phyloP scores from a whole-genome alignment of 108 stramenopile genomes.

The Seminavis robusta region DNA sequence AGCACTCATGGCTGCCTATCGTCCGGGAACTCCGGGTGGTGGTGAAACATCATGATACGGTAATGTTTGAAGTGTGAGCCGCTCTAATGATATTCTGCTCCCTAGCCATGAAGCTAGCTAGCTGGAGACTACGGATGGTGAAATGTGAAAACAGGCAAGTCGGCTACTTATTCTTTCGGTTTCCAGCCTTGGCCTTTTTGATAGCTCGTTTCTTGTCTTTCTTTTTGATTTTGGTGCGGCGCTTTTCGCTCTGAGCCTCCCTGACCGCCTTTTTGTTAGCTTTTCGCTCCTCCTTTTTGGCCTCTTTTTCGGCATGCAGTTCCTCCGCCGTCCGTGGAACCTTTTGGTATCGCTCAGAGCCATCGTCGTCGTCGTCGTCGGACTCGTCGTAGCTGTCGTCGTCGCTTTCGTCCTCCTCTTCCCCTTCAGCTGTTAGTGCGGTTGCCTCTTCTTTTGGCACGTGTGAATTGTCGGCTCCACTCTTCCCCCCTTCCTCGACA shows the following conservation, averaged over 20 bases:
- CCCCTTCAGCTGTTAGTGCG: conserved; percentile 22
- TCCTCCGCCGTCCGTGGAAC: conserved; percentile 69
- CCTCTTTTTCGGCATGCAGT: conserved; percentile 57
- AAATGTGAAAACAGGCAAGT: too few species aligned
- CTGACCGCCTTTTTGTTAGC: conserved; percentile 83
- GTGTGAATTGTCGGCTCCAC: not conserved
- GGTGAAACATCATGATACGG: too few species aligned
- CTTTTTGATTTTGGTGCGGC: conserved; percentile 87
- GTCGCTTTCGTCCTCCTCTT: conserved; percentile 19
- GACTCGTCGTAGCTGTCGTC: conserved; percentile 26
- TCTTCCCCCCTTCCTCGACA: not conserved
- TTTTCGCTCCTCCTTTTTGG: conserved; percentile 47
- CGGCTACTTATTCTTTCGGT: too few species aligned
- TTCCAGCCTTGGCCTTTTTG: conserved; percentile 80
- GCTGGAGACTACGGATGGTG: too few species aligned
- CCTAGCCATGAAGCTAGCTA: too few species aligned
- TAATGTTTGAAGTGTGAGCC: too few species aligned
- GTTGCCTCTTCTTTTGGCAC: conserved; percentile 16
- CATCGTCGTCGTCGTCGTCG: conserved; percentile 28
- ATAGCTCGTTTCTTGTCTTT: conserved; percentile 88
- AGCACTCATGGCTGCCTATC: too few species aligned
- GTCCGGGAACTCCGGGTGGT: too few species aligned
- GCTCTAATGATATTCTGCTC: too few species aligned
- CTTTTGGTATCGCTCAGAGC: conserved; percentile 61
- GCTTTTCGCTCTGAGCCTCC: conserved; percentile 67